Percentiles rank a stretch among this genome's conserved stretches.
phyloP scores from a whole-genome alignment of 192 early-diverging fungal species.

The Gonapodya prolifera region DNA sequence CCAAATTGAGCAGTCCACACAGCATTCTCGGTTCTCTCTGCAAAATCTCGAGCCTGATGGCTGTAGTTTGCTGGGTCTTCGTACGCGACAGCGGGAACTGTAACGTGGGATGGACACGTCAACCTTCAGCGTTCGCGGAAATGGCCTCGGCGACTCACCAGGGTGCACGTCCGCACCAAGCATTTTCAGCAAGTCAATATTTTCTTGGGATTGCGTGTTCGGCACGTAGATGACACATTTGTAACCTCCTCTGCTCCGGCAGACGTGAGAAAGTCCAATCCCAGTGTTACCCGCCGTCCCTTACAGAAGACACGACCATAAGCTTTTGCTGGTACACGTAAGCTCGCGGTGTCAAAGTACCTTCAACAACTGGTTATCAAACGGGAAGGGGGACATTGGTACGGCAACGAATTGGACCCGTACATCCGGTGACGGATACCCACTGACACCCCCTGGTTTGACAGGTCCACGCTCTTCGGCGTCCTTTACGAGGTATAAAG shows the following conservation, averaged over 20 bases:
- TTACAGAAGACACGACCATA: too few species aligned
- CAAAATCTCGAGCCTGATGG: conserved; percentile 75
- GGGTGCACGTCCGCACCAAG: conserved; percentile 87
- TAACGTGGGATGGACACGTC: too few species aligned
- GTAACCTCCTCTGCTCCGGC: conserved; percentile 85
- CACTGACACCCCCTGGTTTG: conserved; percentile 78
- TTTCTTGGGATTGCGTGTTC: conserved; percentile 91
- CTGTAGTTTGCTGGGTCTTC: conserved; percentile 90
- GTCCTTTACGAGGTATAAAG: conserved; percentile 84
- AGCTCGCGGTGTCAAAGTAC: conserved; percentile 25
- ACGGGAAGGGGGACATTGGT: too few species aligned
- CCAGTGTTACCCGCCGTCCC: conserved; percentile 69
- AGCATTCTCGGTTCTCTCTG: conserved; percentile 64
- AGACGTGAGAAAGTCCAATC: conserved; percentile 89
- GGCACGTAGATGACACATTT: conserved; percentile 96
- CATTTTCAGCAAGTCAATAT: conserved; percentile 85
- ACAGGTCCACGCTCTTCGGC: conserved; percentile 77
- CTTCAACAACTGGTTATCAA: conserved; percentile 74
- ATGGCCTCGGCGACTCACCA: too few species aligned
- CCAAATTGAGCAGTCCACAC: conserved; percentile 98
- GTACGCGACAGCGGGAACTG: conserved; percentile 84
- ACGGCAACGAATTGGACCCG: too few species aligned
- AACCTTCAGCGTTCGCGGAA: too few species aligned
- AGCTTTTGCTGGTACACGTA: too few species aligned
- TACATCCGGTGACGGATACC: too few species aligned